Evolutionary conservation across 305 asterid species (phyloP), one percentile per base, ranked within the genome.

Genomic region (Nicotiana rustica): DNA sequence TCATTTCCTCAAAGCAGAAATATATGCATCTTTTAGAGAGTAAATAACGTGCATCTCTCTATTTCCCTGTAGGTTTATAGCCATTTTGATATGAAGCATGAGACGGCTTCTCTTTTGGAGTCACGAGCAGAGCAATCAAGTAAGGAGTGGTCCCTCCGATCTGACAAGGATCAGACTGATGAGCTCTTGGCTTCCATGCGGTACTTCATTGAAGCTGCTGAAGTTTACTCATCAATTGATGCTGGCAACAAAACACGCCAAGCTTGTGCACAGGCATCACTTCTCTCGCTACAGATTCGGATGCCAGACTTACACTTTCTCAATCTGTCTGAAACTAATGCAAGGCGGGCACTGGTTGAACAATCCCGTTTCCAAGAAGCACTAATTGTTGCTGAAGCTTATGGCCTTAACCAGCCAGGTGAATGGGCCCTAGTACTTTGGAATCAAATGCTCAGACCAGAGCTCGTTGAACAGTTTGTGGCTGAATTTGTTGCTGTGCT

Each of bases 361-460:
- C 99, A 96, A 84, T 92, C 95, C 86, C 94, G 94, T 79, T 95
- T 96, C 85, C 99, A 90, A 84, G 99, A 96, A 85, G 99, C 99
- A 41, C 88, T 96, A 52, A 92, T 95, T 12, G 99, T 96, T 69
- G 99, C 99, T 75, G 99, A 96, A 86, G 99, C 99, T 75, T 96
- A 96, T 78, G 90, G 92, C 77, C 98, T 96, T 65, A 96, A 96
- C 91, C 98, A 95, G 86, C 94, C 99, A 1, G 89, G 98, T 49
- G 99, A 96, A 73, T 96, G 99, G 99, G 98, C 98, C 67, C 92
- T 92, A 55, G 99, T 96, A 19, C 91, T 96, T 78, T 96, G 99
- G 99, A 95, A 96, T 86, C 98, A 92, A 85, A 96, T 96, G 99
- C 97, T 95, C 21, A 92, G 93, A 82, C 99, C 99, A 1, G 99